phyloP scores from a whole-genome alignment of 1,284 basidiomycete species.

The Gymnopus androsaceus region DNA sequence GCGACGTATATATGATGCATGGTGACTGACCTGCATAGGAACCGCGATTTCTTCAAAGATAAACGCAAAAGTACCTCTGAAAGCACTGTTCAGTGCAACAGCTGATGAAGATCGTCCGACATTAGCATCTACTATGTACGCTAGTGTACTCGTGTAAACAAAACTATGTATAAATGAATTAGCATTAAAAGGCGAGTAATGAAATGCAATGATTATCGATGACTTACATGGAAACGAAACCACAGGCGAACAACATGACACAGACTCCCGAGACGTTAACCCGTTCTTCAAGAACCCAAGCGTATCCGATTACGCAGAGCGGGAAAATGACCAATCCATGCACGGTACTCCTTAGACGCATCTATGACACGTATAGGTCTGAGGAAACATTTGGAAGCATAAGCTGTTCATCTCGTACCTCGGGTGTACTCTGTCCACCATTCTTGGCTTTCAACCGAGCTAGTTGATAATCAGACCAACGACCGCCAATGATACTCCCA shows the following conservation, averaged over 20 bases:
- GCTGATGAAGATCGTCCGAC: constrained; percentile 70
- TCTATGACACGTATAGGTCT: no score
- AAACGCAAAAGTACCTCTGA: constrained; percentile 71
- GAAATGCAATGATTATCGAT: no score
- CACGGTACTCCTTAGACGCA: constrained; percentile 69
- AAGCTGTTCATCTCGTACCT: constrained; percentile 44
- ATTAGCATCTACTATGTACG: constrained; percentile 80
- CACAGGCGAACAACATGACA: constrained; percentile 64
- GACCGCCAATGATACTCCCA: constrained; percentile 76
- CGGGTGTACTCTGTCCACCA: constrained; percentile 63
- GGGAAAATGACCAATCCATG: constrained; percentile 58
- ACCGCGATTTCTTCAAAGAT: constrained; percentile 73
- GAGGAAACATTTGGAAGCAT: not conserved
- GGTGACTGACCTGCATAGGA: constrained; percentile 63
- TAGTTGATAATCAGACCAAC: constrained; percentile 73
- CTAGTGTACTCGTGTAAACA: constrained; percentile 72
- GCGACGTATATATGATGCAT: no score
- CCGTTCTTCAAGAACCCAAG: constrained; percentile 71
- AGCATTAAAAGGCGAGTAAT: no score
- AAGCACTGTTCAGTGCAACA: constrained; percentile 70
- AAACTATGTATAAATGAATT: no score
- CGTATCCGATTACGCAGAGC: constrained; percentile 66
- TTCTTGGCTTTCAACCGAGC: constrained; percentile 56
- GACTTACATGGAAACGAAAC: constrained; percentile 71
- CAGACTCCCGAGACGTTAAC: constrained; percentile 65